Evolutionary conservation across 2,329 filamentous ascomycete species (phyloP).

Genomic region (Apiospora pterosperma): DNA sequence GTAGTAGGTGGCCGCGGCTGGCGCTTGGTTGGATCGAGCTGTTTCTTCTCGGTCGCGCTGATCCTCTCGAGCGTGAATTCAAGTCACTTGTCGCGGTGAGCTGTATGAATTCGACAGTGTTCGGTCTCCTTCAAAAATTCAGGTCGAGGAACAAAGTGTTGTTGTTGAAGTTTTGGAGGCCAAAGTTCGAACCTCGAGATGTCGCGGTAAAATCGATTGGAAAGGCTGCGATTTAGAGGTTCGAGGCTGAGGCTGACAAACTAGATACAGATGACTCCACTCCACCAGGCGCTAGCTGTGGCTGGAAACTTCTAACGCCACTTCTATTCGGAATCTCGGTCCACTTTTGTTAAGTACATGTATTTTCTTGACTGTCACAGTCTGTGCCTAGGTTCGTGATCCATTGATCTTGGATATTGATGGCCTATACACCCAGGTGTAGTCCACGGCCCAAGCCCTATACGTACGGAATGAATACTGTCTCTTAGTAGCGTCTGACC

Average conservation of each 20-base stretch:
- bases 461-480: too few relatives aligned
- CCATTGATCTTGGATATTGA: too few relatives aligned
- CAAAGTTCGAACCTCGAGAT: background rate
- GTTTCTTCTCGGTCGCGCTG: background rate
- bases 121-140: background rate
- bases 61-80: background rate
- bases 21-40: background rate
- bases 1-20: background rate
- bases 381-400: too few relatives aligned
- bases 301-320: background rate
- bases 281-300: background rate
- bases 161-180: background rate
- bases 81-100: too few relatives aligned
- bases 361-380: background rate
- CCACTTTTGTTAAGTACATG: background rate
- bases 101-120: background rate
- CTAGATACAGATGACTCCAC: background rate
- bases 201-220: background rate
- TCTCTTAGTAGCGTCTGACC: too few relatives aligned
- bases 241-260: slow-evolving; percentile 1
- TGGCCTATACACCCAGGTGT: too few relatives aligned
- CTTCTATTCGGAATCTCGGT: background rate
- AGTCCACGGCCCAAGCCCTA: too few relatives aligned
- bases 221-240: background rate
- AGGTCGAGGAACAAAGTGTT: background rate